Percentiles rank a stretch among this genome's conserved stretches.
Conservation (phyloP, 1,284 basidiomycete species). For the Mycosarcoma maydis region DNA sequence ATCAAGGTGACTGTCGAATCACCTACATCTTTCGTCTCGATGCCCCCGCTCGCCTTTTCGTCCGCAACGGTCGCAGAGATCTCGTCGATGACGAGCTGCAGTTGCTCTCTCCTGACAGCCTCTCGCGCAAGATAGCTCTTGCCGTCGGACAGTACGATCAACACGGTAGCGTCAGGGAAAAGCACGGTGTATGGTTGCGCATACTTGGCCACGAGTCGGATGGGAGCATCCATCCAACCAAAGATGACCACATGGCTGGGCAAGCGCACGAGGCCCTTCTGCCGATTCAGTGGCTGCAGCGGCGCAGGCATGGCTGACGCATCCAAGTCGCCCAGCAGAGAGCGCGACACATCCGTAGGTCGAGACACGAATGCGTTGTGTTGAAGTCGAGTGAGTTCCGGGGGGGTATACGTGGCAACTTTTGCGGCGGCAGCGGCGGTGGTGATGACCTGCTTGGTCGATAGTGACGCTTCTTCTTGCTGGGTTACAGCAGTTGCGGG, state of each 20-base stretch:
- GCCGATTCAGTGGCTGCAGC: conserved; percentile 18
- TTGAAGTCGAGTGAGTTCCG: conserved; percentile 25
- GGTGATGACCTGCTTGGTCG: neutral
- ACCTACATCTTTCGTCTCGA: conserved; percentile 25
- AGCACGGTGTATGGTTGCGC: conserved; percentile 52
- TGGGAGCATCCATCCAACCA: conserved; percentile 64
- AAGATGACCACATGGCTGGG: conserved; percentile 50
- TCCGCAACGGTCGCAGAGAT: conserved; percentile 2
- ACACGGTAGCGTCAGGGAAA: conserved; percentile 54
- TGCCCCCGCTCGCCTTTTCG: neutral
- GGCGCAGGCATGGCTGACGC: conserved; percentile 18
- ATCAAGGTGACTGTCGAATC: conserved; percentile 46
- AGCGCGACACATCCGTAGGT: conserved; percentile 18
- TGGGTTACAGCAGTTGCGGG: neutral
- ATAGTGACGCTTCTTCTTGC: neutral
- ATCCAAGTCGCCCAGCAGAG: conserved; percentile 15
- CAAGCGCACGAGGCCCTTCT: neutral
- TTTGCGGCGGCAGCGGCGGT: conserved; percentile 14
- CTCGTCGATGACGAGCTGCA: conserved; percentile 26
- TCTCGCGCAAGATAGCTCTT: conserved; percentile 43
- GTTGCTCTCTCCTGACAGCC: conserved; percentile 13
- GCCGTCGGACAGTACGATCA: conserved; percentile 57
- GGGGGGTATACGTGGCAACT: conserved; percentile 15
- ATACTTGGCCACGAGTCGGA: conserved; percentile 60
- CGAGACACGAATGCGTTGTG: conserved; percentile 39